Conservation (phyloP, 2,329 filamentous ascomycete species). For the Alternaria sp. region DNA sequence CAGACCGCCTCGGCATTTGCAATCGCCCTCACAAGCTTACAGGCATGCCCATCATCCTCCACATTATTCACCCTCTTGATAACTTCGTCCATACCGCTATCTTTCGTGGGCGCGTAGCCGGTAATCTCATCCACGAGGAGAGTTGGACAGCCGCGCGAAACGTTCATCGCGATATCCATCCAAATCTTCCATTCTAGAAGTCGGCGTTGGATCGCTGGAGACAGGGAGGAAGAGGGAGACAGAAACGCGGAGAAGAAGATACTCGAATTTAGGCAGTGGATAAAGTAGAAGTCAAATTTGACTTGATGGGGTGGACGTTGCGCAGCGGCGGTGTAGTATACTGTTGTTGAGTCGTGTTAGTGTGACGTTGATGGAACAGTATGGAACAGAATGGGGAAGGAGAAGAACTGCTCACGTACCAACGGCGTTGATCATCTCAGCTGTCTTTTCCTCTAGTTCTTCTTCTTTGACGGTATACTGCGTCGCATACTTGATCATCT, state of each 20-base stretch:
- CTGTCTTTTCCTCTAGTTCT: conserved; percentile 63
- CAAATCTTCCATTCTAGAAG: conserved; percentile 84
- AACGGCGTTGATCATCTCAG: conserved; percentile 73
- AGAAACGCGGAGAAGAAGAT: conserved; percentile 74
- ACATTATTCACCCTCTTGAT: conserved; percentile 55
- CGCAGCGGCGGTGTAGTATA: conserved; percentile 66
- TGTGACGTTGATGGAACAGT: not conserved
- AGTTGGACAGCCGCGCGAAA: conserved; percentile 68
- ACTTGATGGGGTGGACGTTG: conserved; percentile 60
- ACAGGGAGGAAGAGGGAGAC: conserved; percentile 63
- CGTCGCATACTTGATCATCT: conserved; percentile 67
- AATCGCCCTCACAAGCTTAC: conserved; percentile 76
- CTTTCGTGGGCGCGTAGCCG: conserved; percentile 61
- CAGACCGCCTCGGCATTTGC: conserved; percentile 66
- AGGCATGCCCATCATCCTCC: conserved; percentile 80
- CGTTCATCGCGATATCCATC: conserved; percentile 75
- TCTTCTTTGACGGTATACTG: conserved; percentile 60
- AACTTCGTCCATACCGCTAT: conserved; percentile 51
- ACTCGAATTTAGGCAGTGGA: conserved; percentile 79
- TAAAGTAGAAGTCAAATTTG: conserved; percentile 84
- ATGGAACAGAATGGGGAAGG: not conserved
- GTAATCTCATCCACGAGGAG: conserved; percentile 66
- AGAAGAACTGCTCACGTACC: conserved; percentile 45
- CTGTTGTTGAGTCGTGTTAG: conserved; percentile 28
- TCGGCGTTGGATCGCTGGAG: conserved; percentile 66